Conservation (phyloP, 768 basidiomycete genomes). For the Baorangia bicolor region DNA sequence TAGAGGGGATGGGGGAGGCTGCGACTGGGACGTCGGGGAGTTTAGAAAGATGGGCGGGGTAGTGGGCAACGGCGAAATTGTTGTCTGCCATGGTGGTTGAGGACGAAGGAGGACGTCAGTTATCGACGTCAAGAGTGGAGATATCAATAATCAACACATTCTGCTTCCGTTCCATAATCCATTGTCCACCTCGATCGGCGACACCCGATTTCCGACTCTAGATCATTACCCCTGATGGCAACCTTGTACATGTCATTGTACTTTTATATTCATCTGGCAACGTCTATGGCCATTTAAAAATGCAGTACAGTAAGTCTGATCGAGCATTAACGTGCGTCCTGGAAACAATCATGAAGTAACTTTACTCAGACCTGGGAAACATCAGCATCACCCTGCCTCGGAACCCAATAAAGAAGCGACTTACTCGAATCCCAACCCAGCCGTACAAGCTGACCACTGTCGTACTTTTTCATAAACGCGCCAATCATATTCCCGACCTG, state of each 20-base stretch:
- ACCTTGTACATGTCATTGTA: conserved; percentile 21
- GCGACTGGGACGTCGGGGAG: neutral
- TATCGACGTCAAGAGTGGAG: conserved; percentile 10
- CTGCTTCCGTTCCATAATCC: conserved; percentile 21
- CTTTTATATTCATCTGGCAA: conserved; percentile 4
- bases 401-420: neutral
- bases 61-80: neutral
- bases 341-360: conserved; percentile 1
- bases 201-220: conserved; percentile 16
- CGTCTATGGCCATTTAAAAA: conserved; percentile 1
- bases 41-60: conserved; percentile 2
- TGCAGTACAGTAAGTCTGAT: conserved; percentile 12
- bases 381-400: neutral
- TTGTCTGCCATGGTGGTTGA: conserved; percentile 20
- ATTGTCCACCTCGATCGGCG: conserved; percentile 25
- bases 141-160: neutral
- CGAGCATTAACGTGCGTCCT: neutral
- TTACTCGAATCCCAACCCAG: conserved; percentile 32
- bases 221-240: neutral
- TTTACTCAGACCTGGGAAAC: conserved; percentile 1
- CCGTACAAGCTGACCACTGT: conserved; percentile 17
- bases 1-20: neutral
- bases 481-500: conserved; percentile 19
- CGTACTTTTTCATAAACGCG: conserved; percentile 18
- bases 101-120: conserved; percentile 7